Conservation (phyloP, 768 basidiomycete genomes). For the Hericium erinaceus region DNA sequence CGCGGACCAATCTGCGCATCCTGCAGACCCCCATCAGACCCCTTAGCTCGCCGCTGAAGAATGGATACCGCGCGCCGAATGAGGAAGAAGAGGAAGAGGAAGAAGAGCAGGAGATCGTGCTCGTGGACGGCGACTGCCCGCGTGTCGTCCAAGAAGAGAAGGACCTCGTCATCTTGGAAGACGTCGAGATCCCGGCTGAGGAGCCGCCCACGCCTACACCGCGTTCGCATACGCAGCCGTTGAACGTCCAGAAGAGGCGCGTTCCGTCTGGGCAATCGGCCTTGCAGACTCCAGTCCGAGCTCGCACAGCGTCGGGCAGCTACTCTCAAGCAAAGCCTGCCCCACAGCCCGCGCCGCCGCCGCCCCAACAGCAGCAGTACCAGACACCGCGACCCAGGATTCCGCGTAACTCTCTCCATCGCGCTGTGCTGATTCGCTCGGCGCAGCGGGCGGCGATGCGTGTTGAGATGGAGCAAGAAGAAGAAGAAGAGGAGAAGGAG, state of each 20-base stretch:
- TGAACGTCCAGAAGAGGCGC: slow-evolving; percentile 4
- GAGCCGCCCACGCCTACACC: neutral
- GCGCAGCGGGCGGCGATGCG: slow-evolving; percentile 52
- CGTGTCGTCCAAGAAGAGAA: slow-evolving; percentile 61
- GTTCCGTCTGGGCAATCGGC: neutral
- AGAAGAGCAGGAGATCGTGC: slow-evolving; percentile 35
- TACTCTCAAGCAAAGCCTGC: slow-evolving; percentile 9
- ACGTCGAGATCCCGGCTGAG: slow-evolving; percentile 33
- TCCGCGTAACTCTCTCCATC: slow-evolving; percentile 46
- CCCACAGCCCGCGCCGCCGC: slow-evolving; percentile 6
- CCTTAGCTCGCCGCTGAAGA: slow-evolving; percentile 15
- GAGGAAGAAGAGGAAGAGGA: slow-evolving; percentile 31
- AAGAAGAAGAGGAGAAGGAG: slow-evolving; percentile 28
- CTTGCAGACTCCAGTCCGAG: slow-evolving; percentile 6
- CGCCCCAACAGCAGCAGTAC: slow-evolving; percentile 16
- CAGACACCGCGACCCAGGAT: slow-evolving; percentile 18
- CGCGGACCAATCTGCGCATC: slow-evolving; percentile 53
- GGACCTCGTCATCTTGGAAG: slow-evolving; percentile 66
- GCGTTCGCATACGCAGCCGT: neutral
- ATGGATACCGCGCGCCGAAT: slow-evolving; percentile 1
- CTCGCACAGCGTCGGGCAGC: slow-evolving; percentile 3
- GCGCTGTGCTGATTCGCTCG: slow-evolving; percentile 60
- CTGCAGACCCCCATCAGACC: slow-evolving; percentile 44
- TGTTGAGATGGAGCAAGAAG: slow-evolving; percentile 41
- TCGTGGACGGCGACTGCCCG: slow-evolving; percentile 59